Evolutionary conservation across 306 rosid species (phyloP), one percentile per base, ranked within the genome.

Genomic region (Carpinus fangiana): DNA sequence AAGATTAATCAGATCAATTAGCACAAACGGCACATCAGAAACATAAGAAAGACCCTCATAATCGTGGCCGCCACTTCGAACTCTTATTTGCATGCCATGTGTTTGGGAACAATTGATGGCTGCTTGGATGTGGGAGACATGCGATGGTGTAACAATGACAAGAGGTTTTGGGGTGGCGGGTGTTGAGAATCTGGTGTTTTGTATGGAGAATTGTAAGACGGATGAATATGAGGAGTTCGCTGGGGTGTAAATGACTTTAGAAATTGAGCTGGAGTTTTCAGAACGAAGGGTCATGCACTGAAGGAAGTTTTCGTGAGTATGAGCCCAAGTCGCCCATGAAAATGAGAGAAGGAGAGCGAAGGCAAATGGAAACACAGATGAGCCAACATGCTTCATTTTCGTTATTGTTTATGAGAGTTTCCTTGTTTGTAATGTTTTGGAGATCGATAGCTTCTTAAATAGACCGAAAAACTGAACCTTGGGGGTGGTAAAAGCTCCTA

Each of bases 1-100:
- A 5, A 79, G 78, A 13, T 79, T 51, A 1, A 79, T 62, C 7
- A 79, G 7, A 71, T 79, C 82, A 0, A 79, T 45, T 1, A 79
- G 18, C 6, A 43, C 57, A 16, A 79, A 79, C 0, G 74, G 23
- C 2, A 73, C 67, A 2, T 73, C 46, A 3, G 82, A 64, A 53
- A 79, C 82, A 9, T 73, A 79, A 41, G 82, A 79, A 50, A 79
- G 82, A 5, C 82, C 82, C 50, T 79, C 82, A 5, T 73, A 79
- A 54, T 79, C 78, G 2, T 79, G 82, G 9, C 82, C 82, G 7
- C 82, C 78, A 2, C 82, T 79, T 43, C 82, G 36, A 5, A 70
- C 70, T 72, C 82, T 41, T 0, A 79, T 36, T 73, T 79, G 48
- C 60, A 64, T 8, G 48, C 70, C 76, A 6, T 43, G 12, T 4